Conservation (phyloP, 164 flowering plant species). For the Platanus orientalis region DNA sequence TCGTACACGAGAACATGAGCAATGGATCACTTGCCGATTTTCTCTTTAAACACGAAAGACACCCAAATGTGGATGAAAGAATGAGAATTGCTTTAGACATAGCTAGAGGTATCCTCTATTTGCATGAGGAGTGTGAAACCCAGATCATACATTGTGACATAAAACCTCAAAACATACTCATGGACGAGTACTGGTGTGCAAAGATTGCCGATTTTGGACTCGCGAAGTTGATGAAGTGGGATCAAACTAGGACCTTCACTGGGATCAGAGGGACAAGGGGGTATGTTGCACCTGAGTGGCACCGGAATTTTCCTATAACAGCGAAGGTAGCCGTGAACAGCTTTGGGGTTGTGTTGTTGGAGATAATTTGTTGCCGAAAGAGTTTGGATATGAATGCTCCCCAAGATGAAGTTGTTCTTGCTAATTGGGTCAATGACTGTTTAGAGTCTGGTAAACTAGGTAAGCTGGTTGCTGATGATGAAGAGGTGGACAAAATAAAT, state of each 20-base stretch:
- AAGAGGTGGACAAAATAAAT: not conserved
- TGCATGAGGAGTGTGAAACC: constrained; percentile 27
- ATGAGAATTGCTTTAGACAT: constrained; percentile 15
- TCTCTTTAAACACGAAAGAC: constrained; percentile 12
- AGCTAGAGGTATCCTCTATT: constrained; percentile 23
- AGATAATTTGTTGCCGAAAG: not conserved
- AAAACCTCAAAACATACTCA: constrained; percentile 26
- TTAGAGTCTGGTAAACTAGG: not conserved
- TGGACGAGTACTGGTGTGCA: constrained; percentile 11
- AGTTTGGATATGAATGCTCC: not conserved
- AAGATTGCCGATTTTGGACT: constrained; percentile 6
- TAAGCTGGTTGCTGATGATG: not conserved
- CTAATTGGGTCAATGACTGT: not conserved
- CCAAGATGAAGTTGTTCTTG: not conserved
- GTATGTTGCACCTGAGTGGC: constrained; percentile 1
- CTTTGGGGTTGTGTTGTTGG: not conserved
- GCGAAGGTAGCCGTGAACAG: not conserved
- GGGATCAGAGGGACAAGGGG: not conserved
- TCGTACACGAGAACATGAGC: constrained; percentile 28
- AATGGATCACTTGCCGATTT: constrained; percentile 22
- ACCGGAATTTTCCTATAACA: not conserved
- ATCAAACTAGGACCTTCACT: not conserved
- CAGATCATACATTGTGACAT: constrained; percentile 31
- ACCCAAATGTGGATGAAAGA: constrained; percentile 21
- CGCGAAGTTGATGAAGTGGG: not conserved